Percentiles rank a stretch among this genome's conserved stretches.
These are phyloP conservation scores for Xerocomus potaroensis DNA, from an alignment of 768 basidiomycete species.

Conservation along the genomic window DNA sequence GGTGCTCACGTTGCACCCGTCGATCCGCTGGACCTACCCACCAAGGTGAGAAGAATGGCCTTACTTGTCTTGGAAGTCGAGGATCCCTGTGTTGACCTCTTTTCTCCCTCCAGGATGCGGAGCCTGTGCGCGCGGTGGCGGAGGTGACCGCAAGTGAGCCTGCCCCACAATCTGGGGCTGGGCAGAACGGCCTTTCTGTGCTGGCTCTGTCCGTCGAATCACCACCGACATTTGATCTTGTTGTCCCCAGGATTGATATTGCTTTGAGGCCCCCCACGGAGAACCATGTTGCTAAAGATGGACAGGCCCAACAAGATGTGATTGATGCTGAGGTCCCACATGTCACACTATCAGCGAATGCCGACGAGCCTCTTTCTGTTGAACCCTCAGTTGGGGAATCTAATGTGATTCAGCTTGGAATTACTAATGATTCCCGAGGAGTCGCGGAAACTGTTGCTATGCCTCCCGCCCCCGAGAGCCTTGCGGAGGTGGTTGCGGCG, in stretches of 20 bases:
- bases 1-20: too few species aligned
- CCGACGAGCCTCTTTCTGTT: neutral
- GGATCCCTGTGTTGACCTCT: conserved; percentile 5
- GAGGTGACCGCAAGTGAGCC: conserved; percentile 17
- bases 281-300: neutral
- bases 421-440: conserved; percentile 4
- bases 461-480: neutral
- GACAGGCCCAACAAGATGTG: neutral
- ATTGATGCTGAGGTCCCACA: neutral
- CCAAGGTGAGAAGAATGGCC: conserved; percentile 23
- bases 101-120: neutral
- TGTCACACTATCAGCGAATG: neutral
- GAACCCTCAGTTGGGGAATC: neutral
- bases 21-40: too few species aligned
- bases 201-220: too few species aligned
- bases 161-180: conserved; percentile 8
- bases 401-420: conserved; percentile 2
- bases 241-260: neutral
- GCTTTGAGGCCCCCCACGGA: neutral
- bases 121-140: neutral
- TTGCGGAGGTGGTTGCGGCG: neutral
- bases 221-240: too few species aligned
- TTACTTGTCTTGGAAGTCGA: neutral
- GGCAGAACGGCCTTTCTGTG: neutral
- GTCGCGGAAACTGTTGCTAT: conserved; percentile 4